Percentiles rank a stretch among this genome's conserved stretches.
Evolutionary conservation across 306 rosid species (phyloP).

Genomic region (Quercus cerris): DNA sequence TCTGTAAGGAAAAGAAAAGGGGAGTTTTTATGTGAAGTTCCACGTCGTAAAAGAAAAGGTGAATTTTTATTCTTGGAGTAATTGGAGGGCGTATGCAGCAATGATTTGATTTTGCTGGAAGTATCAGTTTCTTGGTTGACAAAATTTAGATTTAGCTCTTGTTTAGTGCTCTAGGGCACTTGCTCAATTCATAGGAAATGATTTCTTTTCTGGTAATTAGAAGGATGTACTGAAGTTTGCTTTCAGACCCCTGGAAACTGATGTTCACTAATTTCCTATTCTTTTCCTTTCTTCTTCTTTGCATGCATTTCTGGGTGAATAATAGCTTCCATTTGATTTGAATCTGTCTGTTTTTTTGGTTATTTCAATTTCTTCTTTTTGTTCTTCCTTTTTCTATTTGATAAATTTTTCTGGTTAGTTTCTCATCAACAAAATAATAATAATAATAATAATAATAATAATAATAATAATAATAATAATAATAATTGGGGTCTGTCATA

Average conservation of each 20-base stretch:
- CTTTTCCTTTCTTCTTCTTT: not conserved
- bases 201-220: not conserved
- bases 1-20: not conserved
- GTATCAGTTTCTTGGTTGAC: not conserved
- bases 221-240: not conserved
- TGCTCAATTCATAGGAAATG: not conserved
- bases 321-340: not conserved
- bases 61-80: not conserved
- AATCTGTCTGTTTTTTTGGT: not conserved
- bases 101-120: not conserved
- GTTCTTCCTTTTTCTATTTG: not conserved
- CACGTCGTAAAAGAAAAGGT: not conserved
- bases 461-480: no score
- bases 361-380: not conserved
- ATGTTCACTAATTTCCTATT: not conserved
- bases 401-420: not conserved
- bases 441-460: no score
- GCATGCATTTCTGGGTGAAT: not conserved
- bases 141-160: not conserved
- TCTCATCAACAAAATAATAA: no score
- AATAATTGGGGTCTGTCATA: not conserved
- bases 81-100: not conserved
- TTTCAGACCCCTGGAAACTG: not conserved
- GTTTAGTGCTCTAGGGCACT: not conserved
- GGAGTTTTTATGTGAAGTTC: no score